Base-by-base conservation (phyloP, 345 rosid genomes). In the Pseudoturritis turrita region DNA sequence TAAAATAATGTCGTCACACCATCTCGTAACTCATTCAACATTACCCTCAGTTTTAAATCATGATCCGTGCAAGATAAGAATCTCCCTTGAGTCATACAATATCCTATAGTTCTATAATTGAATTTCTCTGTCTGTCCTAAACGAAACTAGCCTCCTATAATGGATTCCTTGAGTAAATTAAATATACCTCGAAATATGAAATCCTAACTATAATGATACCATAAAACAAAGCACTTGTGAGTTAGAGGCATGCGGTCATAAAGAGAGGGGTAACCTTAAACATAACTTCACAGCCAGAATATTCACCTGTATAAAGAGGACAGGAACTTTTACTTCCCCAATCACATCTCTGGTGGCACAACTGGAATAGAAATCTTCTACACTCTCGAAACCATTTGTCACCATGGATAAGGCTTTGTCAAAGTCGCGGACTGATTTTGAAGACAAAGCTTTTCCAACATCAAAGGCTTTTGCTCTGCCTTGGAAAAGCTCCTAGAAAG, bases 331-430 rank as follows among this genome's bases (percentile, higher is more conserved):
- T 66, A 94, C 82, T 71, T 88, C 79, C 74, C 87, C 88, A 73
- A 89, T 86, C 64, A 84, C 75, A 71, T 67, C 76, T 46, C 85
- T 81, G 11, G 97, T 89, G 75, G 96, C 90, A 58, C 88, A 86
- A 62, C 83, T 77, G 18, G 84, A 83, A 79, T 94, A 94, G 82
- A 89, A 91, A 46, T 91, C 91, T 76, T 88, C 91, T 54, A 94
- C 35, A 63, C 82, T 81, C 73, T 84, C 87, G 79, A 81, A 91
- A 54, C 97, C 98, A 75, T 86, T 81, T 26, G 95, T 70, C 40
- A 88, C 85, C 96, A 94, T 91, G 62, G 98, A 91, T 78, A 94
- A 80, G 78, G 96, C 95, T 68, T 82, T 72, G 15, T 94, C 98
- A 80, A 94, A 94, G 49, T 91, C 97, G 45, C 95, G 90, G 51